These are phyloP conservation scores for Aspergillus thermomutatus DNA, from an alignment of 2,329 filamentous ascomycete species.

Conservation along the genomic window DNA sequence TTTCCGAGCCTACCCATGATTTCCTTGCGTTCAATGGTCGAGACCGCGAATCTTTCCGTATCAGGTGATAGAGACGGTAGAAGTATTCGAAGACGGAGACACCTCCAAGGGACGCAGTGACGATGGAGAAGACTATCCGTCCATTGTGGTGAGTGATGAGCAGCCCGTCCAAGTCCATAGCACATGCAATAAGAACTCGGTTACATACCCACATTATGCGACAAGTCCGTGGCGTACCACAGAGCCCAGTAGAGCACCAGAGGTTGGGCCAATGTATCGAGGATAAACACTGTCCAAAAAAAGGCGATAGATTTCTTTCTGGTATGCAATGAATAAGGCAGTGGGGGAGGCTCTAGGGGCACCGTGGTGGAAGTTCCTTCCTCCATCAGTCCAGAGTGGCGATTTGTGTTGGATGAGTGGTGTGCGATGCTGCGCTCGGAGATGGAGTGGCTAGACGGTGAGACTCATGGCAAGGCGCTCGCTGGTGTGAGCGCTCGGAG, in stretches of 20 bases:
- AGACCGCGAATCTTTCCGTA: slow-evolving; percentile 34
- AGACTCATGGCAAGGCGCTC: slow-evolving; percentile 13
- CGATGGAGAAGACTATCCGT: slow-evolving; percentile 40
- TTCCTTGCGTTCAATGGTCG: slow-evolving; percentile 41
- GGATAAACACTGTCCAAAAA: slow-evolving; percentile 58
- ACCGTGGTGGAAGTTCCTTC: slow-evolving; percentile 24
- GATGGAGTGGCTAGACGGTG: slow-evolving; percentile 5
- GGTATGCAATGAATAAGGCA: slow-evolving; percentile 55
- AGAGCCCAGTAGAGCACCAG: slow-evolving; percentile 59
- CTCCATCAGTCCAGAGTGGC: slow-evolving; percentile 26
- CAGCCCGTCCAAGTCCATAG: not conserved
- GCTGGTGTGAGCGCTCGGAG: not conserved
- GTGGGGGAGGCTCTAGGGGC: slow-evolving; percentile 41
- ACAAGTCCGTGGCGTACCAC: slow-evolving; percentile 55
- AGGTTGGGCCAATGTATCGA: slow-evolving; percentile 59
- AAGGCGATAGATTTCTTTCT: slow-evolving; percentile 55
- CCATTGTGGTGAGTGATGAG: not conserved
- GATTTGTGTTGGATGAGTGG: not conserved
- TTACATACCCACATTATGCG: slow-evolving; percentile 38
- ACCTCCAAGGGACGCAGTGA: slow-evolving; percentile 39
- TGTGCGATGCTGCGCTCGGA: not conserved
- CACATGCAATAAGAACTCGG: not conserved
- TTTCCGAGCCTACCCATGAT: slow-evolving; percentile 35
- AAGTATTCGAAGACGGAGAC: slow-evolving; percentile 44
- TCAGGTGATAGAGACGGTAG: slow-evolving; percentile 39